Evolutionary conservation across 2,329 filamentous ascomycete species (phyloP).

Genomic region (Sporothrix pallida): DNA sequence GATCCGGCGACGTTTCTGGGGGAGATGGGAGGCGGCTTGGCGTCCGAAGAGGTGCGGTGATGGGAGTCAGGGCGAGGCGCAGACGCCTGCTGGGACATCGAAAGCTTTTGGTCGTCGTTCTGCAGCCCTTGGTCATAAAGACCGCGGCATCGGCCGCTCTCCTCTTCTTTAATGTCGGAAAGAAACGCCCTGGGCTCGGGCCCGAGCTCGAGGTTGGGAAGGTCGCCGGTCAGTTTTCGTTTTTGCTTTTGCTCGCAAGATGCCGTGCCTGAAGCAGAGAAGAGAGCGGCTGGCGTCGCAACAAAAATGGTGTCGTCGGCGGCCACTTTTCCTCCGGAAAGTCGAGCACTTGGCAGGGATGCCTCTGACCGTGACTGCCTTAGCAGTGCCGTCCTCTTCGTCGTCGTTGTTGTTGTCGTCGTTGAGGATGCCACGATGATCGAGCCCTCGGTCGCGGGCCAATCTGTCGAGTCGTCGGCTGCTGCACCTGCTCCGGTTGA

Average conservation of each 20-base stretch:
- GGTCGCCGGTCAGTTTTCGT: slow-evolving; percentile 32
- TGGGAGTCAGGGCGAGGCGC: slow-evolving; percentile 62
- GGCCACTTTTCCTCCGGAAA: slow-evolving; percentile 18
- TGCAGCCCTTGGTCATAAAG: slow-evolving; percentile 56
- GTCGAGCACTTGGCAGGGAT: background rate
- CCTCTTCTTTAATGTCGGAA: slow-evolving; percentile 33
- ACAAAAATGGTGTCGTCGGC: background rate
- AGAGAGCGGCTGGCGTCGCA: slow-evolving; percentile 10
- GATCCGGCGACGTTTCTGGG: background rate
- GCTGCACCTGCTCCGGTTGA: background rate
- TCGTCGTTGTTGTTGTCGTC: slow-evolving; percentile 22
- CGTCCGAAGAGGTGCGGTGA: slow-evolving; percentile 41
- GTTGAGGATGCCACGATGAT: slow-evolving; percentile 31
- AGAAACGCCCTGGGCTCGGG: background rate
- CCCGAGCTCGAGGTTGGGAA: slow-evolving; percentile 1
- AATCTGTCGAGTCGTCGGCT: slow-evolving; percentile 2
- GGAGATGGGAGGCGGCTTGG: background rate
- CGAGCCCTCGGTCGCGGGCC: slow-evolving; percentile 20
- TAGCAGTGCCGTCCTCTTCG: slow-evolving; percentile 4
- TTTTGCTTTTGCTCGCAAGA: slow-evolving; percentile 32
- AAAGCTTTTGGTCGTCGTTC: slow-evolving; percentile 62
- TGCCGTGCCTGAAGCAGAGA: slow-evolving; percentile 27
- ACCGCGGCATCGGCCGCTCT: slow-evolving; percentile 62
- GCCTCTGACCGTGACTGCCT: slow-evolving; percentile 13
- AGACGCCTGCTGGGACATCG: slow-evolving; percentile 68